Conservation (phyloP, 441 rosid genomes). For the Croton setiger region DNA sequence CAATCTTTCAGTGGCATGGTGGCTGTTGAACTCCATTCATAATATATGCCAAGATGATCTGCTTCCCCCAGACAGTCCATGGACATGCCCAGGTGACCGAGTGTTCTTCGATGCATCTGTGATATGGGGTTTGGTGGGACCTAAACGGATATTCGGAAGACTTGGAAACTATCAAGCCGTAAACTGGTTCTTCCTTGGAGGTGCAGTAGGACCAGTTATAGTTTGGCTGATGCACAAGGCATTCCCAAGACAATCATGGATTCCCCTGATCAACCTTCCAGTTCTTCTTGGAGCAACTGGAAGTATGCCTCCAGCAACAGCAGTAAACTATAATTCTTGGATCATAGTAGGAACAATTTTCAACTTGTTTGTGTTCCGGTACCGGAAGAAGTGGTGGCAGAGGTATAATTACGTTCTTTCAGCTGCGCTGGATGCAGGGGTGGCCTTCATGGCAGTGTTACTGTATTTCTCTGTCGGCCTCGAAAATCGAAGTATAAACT, state of each 20-base stretch:
- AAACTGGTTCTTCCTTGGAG: constrained; percentile 86
- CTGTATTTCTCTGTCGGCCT: constrained; percentile 59
- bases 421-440: constrained; percentile 82
- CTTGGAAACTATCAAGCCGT: constrained; percentile 60
- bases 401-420: constrained; percentile 85
- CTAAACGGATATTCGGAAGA: constrained; percentile 65
- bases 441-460: constrained; percentile 78
- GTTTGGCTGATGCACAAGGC: constrained; percentile 68
- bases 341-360: constrained; percentile 74
- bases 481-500: constrained; percentile 38
- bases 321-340: constrained; percentile 79
- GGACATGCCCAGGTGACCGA: constrained; percentile 81
- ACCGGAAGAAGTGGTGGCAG: constrained; percentile 76
- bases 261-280: constrained; percentile 75
- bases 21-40: constrained; percentile 60
- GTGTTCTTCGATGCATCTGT: constrained; percentile 88
- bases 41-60: constrained; percentile 74
- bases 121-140: constrained; percentile 89
- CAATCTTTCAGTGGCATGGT: constrained; percentile 77
- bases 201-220: constrained; percentile 66
- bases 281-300: constrained; percentile 73
- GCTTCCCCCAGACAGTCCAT: constrained; percentile 68
- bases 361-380: constrained; percentile 68
- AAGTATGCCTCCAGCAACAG: constrained; percentile 78
- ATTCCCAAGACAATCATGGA: constrained; percentile 74